Percentiles rank a stretch among this genome's conserved stretches.
Conservation (phyloP, 2,329 filamentous ascomycete genomes). For the Diaporthe sp. region DNA sequence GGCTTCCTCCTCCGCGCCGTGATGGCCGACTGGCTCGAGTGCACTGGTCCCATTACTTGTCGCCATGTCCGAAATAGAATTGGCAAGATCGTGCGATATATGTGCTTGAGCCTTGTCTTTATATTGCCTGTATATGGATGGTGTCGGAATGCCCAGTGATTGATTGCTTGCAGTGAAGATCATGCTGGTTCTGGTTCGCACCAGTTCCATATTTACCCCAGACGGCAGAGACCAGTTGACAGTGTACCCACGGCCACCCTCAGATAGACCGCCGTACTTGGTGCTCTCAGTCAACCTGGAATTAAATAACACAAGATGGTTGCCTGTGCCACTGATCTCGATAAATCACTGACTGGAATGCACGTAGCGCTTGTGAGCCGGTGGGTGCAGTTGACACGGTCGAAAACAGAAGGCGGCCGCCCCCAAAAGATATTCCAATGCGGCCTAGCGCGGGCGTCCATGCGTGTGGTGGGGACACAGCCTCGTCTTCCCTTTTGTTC, state of each 20-base stretch:
- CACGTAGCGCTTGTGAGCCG: not conserved
- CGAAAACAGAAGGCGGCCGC: not conserved
- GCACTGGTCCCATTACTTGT: not conserved
- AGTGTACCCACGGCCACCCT: not conserved
- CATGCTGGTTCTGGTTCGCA: constrained; percentile 11
- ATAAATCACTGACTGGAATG: not conserved
- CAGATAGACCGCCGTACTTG: not conserved
- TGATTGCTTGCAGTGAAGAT: constrained; percentile 16
- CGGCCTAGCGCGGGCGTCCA: constrained; percentile 8
- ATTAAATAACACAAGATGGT: not conserved
- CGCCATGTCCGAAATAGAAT: not conserved
- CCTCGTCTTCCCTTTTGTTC: constrained; percentile 12
- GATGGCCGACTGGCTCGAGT: not conserved
- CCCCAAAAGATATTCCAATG: not conserved
- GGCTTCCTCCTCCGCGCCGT: not conserved
- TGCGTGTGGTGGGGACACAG: constrained; percentile 14
- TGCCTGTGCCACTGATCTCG: not conserved
- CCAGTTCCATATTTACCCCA: constrained; percentile 18
- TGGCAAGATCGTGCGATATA: not conserved
- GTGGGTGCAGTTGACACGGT: not conserved
- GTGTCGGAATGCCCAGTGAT: not conserved
- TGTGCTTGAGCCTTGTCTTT: not conserved
- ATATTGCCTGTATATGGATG: not conserved
- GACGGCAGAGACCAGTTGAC: constrained; percentile 12
- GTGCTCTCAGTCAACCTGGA: not conserved